These are phyloP conservation scores for Daldinia bambusicola DNA, from an alignment of 495 filamentous ascomycete genomes.

Conservation along the genomic window DNA sequence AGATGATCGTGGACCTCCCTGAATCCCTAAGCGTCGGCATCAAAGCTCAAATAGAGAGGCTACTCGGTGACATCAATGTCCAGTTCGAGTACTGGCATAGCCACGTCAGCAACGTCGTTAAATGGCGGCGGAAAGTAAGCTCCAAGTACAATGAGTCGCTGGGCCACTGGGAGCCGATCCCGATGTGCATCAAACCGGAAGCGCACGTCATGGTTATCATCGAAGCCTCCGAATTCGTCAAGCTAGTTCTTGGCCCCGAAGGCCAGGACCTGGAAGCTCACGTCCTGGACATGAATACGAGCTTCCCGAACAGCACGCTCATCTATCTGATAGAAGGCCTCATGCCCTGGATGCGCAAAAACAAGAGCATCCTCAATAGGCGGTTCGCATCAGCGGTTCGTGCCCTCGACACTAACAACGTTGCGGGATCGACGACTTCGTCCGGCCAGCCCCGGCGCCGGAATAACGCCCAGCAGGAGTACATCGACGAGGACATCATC, in stretches of 20 bases:
- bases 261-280: constrained; percentile 68
- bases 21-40: constrained; percentile 63
- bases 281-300: constrained; percentile 63
- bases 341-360: constrained; percentile 72
- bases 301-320: constrained; percentile 63
- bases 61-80: constrained; percentile 56
- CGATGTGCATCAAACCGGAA: constrained; percentile 67
- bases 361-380: constrained; percentile 71
- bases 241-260: constrained; percentile 62
- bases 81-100: constrained; percentile 58
- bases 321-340: constrained; percentile 86
- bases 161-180: constrained; percentile 74
- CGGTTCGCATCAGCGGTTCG: constrained; percentile 74
- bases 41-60: constrained; percentile 66
- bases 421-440: not conserved
- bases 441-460: constrained; percentile 47
- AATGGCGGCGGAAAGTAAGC: constrained; percentile 77
- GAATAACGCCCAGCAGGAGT: constrained; percentile 56
- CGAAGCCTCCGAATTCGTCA: constrained; percentile 73
- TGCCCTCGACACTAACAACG: constrained; percentile 54
- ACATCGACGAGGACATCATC: constrained; percentile 75
- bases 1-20: constrained; percentile 88
- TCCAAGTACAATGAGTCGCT: constrained; percentile 69
- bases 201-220: constrained; percentile 74
- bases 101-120: constrained; percentile 68